Evolutionary conservation across 768 basidiomycete species (phyloP).

Genomic region (Leucosporidium scottii): DNA sequence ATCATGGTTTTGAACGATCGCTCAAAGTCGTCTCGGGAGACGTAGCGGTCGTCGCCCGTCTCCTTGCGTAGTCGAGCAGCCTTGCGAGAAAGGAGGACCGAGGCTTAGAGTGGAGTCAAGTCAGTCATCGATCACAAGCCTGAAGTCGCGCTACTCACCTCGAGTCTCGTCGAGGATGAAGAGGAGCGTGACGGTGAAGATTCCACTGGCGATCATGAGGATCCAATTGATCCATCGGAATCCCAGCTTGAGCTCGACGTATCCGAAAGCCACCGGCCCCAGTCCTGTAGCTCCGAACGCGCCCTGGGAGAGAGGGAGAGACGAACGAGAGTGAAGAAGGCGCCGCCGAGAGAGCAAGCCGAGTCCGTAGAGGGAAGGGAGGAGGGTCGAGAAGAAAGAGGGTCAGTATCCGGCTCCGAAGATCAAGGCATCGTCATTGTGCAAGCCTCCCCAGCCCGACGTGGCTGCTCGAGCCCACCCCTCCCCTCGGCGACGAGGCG

Average conservation of each 20-base stretch:
- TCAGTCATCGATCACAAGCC: too few species aligned
- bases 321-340: too few species aligned
- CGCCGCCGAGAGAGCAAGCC: too few species aligned
- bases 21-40: constrained; percentile 44
- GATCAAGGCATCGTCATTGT: too few species aligned
- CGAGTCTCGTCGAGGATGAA: constrained; percentile 68
- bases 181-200: constrained; percentile 51
- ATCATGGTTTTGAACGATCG: not conserved
- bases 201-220: constrained; percentile 49
- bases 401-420: too few species aligned
- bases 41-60: constrained; percentile 59
- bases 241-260: not conserved
- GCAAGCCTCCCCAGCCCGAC: too few species aligned
- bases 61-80: constrained; percentile 60
- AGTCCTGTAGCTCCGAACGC: constrained; percentile 59
- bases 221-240: constrained; percentile 62
- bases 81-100: constrained; percentile 61
- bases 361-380: too few species aligned
- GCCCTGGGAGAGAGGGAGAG: too few species aligned
- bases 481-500: too few species aligned
- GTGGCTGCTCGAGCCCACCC: too few species aligned
- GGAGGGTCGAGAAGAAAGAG: too few species aligned
- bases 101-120: constrained; percentile 38
- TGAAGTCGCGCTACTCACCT: too few species aligned
- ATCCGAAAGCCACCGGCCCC: not conserved